Base-by-base conservation (phyloP, 2,329 filamentous ascomycete genomes). In the Nannizzia gypsea region DNA sequence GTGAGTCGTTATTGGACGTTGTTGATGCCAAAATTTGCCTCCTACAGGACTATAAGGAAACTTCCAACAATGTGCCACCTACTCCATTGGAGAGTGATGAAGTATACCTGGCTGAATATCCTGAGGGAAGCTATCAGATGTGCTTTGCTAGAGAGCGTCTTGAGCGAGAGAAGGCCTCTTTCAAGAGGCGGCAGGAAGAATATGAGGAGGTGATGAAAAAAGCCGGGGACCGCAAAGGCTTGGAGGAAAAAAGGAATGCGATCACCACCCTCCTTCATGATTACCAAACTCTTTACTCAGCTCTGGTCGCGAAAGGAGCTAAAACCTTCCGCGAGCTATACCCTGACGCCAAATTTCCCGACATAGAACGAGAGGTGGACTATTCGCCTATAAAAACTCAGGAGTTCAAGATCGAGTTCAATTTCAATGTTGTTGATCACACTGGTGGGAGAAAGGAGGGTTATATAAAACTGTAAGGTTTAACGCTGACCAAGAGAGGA, bases 291-390 rank as follows among this genome's bases (percentile, higher is more conserved):
- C 80, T 86, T 40, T 75, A 84, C 64, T 67, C 73, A 1, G 66
- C 70, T 1, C 72, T 92, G 20, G 46, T 85, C 1, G 70, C 73
- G 3, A 82, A 78, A 60, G 83, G 81, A 0, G 88, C 81, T 1
- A 90, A 89, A 71, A 80, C 80, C 0, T 90, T 88, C 67, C 67
- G 71, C 11, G 81, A 90, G 54, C 72, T 89, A 5, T 72, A 87
- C 69, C 54, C 54, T 22, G 28, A 26, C n/a, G 42, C 9, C 8
- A 3, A 31, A n/a, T 26, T 13, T 28, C n/a, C 20, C 13, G 50
- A 11, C 31, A 36, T 11, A 2, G n/a, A 36, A 36, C 31, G 0
- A 6, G 22, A 17, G 8, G 3, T 3, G 1, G 3, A n/a, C 28
- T 36, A 36, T 28, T 11, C 6, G 5, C 8, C 28, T 6, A 2